Percentiles rank a stretch among this genome's conserved stretches.
These are phyloP conservation scores for Xylaria scruposa DNA, from an alignment of 495 filamentous ascomycete genomes.

Conservation along the genomic window DNA sequence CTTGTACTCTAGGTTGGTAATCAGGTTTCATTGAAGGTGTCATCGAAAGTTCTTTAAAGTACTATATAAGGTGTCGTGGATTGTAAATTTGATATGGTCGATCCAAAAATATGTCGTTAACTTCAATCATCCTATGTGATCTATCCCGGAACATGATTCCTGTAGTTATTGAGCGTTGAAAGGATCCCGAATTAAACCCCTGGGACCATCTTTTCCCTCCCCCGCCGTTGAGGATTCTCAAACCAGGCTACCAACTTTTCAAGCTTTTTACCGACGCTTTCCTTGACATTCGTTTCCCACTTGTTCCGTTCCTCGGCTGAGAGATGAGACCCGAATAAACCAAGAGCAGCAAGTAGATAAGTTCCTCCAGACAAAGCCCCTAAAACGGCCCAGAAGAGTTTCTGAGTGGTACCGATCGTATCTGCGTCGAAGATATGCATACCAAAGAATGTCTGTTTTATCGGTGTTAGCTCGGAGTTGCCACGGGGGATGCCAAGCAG, in stretches of 20 bases:
- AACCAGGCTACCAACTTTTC: background rate
- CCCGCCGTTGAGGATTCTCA: background rate
- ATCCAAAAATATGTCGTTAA: background rate
- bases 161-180: no score
- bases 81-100: background rate
- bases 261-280: background rate
- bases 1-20: slow-evolving; percentile 54
- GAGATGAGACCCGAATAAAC: background rate
- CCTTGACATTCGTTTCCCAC: background rate
- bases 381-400: background rate
- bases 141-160: background rate
- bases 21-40: slow-evolving; percentile 32
- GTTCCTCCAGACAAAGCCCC: slow-evolving; percentile 6
- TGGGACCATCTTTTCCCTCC: background rate
- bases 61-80: slow-evolving; percentile 3
- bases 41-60: background rate
- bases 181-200: no score
- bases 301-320: background rate
- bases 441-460: slow-evolving; percentile 2
- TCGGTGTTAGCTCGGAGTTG: background rate
- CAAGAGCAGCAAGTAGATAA: slow-evolving; percentile 11
- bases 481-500: background rate
- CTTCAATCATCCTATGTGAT: background rate
- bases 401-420: slow-evolving; percentile 6
- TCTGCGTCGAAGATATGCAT: slow-evolving; percentile 1